Evolutionary conservation across 2,329 filamentous ascomycete genomes (phyloP), one percentile per base, ranked within the genome.

Genomic region (Xylariaceae sp.): DNA sequence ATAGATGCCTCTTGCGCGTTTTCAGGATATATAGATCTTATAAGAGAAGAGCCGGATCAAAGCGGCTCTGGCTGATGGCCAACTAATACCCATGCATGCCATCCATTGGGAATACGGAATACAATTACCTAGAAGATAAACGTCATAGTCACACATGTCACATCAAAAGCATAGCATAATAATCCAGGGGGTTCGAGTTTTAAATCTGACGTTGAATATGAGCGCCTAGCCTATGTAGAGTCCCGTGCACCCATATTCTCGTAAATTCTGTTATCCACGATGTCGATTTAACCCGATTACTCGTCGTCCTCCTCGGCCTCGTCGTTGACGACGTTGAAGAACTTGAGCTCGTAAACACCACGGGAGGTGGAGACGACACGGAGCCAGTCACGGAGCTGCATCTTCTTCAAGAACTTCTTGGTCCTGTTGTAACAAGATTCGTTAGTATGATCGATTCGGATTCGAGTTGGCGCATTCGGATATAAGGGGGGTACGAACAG

Each of bases 371-470:
- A 95, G 75, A 99, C 94, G 73, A 99, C 93, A 74, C 94, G 92
- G 76, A 99, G 90, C 94, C 94, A 99, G 86, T 99, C 94, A 83
- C 94, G 91, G 78, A 99, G 90, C 87, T 97, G 93, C 86, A 97
- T 91, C 90, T 99, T 99, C 92, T 99, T 99, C 81, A 99, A 89
- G 89, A 96, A 99, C 87, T 99, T 99, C 91, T 99, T 99, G 79
- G 94, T 99, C 78, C 91, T 96, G 70, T 53, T 7, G 44, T 13
- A 9, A 1, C 1, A 1, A 42, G 13, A 48, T 39, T 18, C 48
- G 62, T 44, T 60, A 56, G 15, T 45, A 59, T 42, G 6, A 11
- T 15, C 3, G 18, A 7, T 13, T 13, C 49, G 42, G n/a, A 18
- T n/a, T 30, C 44, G 37, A 42, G 17, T 9, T 10, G 48, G 48